These are phyloP conservation scores for Pseudopithomyces chartarum DNA, from an alignment of 2,329 filamentous ascomycete species.

Conservation along the genomic window DNA sequence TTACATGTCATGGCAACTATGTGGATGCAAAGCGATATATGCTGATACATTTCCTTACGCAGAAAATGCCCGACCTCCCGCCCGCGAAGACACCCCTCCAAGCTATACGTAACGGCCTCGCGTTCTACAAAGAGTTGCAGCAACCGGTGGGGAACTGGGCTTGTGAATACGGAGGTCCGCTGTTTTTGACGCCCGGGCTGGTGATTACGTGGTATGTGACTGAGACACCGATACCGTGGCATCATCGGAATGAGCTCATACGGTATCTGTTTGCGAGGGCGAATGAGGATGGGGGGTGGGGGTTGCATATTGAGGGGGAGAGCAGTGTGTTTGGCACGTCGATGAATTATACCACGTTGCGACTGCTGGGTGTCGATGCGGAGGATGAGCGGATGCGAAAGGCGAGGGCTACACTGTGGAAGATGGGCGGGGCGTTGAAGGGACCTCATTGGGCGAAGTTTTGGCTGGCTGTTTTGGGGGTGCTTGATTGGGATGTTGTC, in stretches of 20 bases:
- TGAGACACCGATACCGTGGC: conserved; percentile 79
- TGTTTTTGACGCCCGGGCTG: conserved; percentile 89
- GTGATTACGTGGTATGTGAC: conserved; percentile 89
- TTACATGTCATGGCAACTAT: not conserved
- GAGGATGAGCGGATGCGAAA: conserved; percentile 86
- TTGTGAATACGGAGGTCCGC: conserved; percentile 96
- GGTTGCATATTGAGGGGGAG: conserved; percentile 90
- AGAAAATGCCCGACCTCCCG: conserved; percentile 77
- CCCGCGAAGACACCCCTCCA: conserved; percentile 74
- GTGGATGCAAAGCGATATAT: not conserved
- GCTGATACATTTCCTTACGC: not conserved
- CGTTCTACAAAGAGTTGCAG: conserved; percentile 89
- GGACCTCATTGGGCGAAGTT: conserved; percentile 97
- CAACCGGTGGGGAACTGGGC: conserved; percentile 90
- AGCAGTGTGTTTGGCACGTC: conserved; percentile 89
- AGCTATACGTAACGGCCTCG: conserved; percentile 78
- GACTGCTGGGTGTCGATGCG: conserved; percentile 80
- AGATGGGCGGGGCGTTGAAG: conserved; percentile 81
- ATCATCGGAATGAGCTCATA: conserved; percentile 84
- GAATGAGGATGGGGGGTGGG: conserved; percentile 93
- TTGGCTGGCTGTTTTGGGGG: conserved; percentile 84
- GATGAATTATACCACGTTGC: conserved; percentile 83
- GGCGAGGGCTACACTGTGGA: conserved; percentile 80
- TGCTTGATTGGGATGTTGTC: conserved; percentile 88
- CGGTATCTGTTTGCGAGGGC: conserved; percentile 89